Conservation (phyloP, 1,139 yeast species). For the Schizosaccharomyces versatilis region DNA sequence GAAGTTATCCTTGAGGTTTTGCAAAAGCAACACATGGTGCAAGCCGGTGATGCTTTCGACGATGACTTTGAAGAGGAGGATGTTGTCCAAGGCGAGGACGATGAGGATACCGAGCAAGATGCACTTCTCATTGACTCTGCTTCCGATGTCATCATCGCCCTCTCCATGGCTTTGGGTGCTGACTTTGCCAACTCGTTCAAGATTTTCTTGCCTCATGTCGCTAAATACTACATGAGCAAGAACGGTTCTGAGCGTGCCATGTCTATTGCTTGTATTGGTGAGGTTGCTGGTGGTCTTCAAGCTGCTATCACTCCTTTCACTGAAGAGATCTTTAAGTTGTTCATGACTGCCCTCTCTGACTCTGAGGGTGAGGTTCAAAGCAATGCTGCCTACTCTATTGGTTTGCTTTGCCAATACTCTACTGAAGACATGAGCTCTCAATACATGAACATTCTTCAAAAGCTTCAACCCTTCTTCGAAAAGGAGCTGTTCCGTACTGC, state of each 20-base stretch:
- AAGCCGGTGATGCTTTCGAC: constrained; percentile 36
- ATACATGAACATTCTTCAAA: constrained; percentile 34
- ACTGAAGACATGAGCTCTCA: constrained; percentile 12
- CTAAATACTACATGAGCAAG: constrained; percentile 32
- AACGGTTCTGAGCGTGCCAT: constrained; percentile 59
- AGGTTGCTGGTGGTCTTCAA: constrained; percentile 59
- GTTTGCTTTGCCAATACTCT: constrained; percentile 48
- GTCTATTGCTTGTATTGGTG: constrained; percentile 79
- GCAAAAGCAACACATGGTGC: constrained; percentile 66
- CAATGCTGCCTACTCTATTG: constrained; percentile 90
- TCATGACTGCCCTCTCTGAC: constrained; percentile 51
- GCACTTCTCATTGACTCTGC: constrained; percentile 68
- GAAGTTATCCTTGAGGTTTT: constrained; percentile 36
- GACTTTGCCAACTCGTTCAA: constrained; percentile 44
- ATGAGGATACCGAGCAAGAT: constrained; percentile 54
- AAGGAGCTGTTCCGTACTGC: constrained; percentile 38
- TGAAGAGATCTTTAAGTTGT: constrained; percentile 43
- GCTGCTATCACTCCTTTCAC: constrained; percentile 38
- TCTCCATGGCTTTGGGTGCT: constrained; percentile 51
- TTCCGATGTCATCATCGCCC: constrained; percentile 58
- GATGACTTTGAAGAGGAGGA: constrained; percentile 23
- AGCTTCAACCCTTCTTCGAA: constrained; percentile 55
- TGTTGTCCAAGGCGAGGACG: constrained; percentile 30
- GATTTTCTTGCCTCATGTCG: constrained; percentile 47
- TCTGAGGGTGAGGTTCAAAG: constrained; percentile 77